phyloP scores from a whole-genome alignment of 345 rosid species.

The rapeseed (Brassica napus) region Da-Ae NC_063444.1:13950501-13951000 shows the following conservation, averaged over 20 bases:
- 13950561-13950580: constrained; percentile 67
- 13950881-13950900: background rate
- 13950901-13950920: background rate
- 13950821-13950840: constrained; percentile 84
- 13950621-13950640: constrained; percentile 98
- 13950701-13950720: constrained; percentile 12
- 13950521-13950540: background rate
- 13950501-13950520: background rate
- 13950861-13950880: constrained; percentile 14
- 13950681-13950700: constrained; percentile 78
- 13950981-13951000: constrained; percentile 96
- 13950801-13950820: constrained; percentile 98
- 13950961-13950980: constrained; percentile 87
- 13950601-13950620: constrained; percentile 67
- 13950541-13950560: background rate
- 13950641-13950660: constrained; percentile 96
- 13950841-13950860: constrained; percentile 62
- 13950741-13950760: constrained; percentile 6
- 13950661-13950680: constrained; percentile 93
- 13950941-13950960: constrained; percentile 81
- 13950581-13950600: constrained; percentile 58
- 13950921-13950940: constrained; percentile 92
- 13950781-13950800: constrained; percentile 83
- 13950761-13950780: constrained; percentile 37
- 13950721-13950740: constrained; percentile 11